phyloP scores from a whole-genome alignment of 129 eudicot species.

The Arctium lappa region DNA sequence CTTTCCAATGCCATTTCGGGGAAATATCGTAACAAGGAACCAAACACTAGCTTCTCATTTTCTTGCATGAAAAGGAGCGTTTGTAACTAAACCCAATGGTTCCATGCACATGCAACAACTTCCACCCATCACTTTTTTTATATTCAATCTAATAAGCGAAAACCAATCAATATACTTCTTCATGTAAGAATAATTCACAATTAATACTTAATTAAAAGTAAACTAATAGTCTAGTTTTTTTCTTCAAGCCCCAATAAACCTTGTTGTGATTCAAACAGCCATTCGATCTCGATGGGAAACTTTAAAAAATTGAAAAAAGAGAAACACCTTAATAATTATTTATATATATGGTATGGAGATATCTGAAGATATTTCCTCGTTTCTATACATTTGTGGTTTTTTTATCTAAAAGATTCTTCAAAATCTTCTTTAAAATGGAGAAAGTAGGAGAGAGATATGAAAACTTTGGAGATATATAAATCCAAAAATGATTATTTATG shows the following conservation, averaged over 20 bases:
- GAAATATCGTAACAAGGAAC: constrained; percentile 28
- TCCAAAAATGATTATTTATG: no score
- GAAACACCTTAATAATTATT: no score
- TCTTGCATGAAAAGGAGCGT: constrained; percentile 42
- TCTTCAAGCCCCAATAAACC: neutral
- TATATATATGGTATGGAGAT: no score
- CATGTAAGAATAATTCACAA: neutral
- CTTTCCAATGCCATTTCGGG: constrained; percentile 26
- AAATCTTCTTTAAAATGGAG: no score
- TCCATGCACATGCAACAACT: constrained; percentile 39
- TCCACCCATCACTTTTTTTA: constrained; percentile 25
- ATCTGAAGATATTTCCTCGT: no score
- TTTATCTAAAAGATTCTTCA: no score
- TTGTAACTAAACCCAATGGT: constrained; percentile 31
- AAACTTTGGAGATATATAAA: no score
- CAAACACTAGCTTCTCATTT: constrained; percentile 37
- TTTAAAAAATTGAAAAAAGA: no score
- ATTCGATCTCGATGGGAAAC: neutral
- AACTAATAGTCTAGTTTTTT: neutral
- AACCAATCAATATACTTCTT: neutral
- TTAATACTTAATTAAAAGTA: neutral
- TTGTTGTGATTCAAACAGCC: constrained; percentile 8
- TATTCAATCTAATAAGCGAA: neutral
- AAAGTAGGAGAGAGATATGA: no score
- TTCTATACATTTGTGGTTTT: no score